These are phyloP conservation scores for Tephrocybe sp. DNA, from an alignment of 768 basidiomycete species.

Conservation along the genomic window DNA sequence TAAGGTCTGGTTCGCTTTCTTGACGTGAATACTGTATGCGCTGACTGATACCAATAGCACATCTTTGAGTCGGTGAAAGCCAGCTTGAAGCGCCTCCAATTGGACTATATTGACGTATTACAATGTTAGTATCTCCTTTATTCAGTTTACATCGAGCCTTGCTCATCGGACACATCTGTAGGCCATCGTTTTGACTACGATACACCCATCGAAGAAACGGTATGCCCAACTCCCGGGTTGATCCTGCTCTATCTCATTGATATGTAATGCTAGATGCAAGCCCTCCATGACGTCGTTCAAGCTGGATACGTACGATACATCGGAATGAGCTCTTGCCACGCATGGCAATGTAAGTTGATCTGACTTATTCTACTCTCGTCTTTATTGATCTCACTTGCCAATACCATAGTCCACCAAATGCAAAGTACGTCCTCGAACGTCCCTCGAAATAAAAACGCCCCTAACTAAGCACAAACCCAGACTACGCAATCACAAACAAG, in stretches of 20 bases:
- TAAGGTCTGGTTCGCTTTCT: conserved; percentile 13
- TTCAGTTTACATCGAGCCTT: background rate
- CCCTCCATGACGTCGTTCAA: conserved; percentile 66
- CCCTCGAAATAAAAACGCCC: background rate
- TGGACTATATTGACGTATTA: conserved; percentile 76
- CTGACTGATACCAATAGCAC: conserved; percentile 37
- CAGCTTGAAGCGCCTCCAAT: conserved; percentile 63
- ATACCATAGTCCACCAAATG: conserved; percentile 48
- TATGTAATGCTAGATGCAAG: conserved; percentile 49
- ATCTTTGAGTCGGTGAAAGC: conserved; percentile 71
- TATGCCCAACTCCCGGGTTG: conserved; percentile 13
- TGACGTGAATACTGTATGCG: background rate
- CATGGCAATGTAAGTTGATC: conserved; percentile 47
- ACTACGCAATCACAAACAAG: conserved; percentile 59
- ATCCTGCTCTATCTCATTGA: background rate
- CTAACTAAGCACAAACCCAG: conserved; percentile 23
- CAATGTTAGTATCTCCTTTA: conserved; percentile 46
- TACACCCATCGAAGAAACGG: conserved; percentile 60
- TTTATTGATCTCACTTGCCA: background rate
- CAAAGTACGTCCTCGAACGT: conserved; percentile 38
- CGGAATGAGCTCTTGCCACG: conserved; percentile 57
- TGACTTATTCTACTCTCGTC: background rate
- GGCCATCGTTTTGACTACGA: conserved; percentile 57
- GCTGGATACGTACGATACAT: conserved; percentile 63
- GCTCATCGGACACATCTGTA: conserved; percentile 12